phyloP scores from a whole-genome alignment of 2,329 filamentous ascomycete species.

The Sporothrix brunneoviolacea region DNA sequence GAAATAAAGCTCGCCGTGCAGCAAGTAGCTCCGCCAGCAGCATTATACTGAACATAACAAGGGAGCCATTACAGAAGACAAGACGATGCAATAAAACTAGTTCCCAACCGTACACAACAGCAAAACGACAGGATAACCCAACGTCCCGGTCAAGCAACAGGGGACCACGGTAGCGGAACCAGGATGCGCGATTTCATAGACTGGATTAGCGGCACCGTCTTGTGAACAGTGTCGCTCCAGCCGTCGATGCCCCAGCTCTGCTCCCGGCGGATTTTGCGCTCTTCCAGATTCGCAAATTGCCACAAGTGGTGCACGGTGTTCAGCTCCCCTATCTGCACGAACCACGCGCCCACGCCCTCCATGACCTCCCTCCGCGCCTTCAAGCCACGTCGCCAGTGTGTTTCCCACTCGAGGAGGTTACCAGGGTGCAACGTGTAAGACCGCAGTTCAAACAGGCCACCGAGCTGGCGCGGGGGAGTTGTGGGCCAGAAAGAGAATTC shows the following conservation, averaged over 20 bases:
- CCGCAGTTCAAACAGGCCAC: constrained; percentile 89
- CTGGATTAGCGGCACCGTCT: constrained; percentile 95
- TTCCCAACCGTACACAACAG: too few relatives aligned
- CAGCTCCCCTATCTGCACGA: constrained; percentile 93
- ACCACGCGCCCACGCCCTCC: constrained; percentile 98
- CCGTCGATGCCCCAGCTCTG: constrained; percentile 93
- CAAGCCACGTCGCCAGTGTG: constrained; percentile 89
- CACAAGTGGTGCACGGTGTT: constrained; percentile 98
- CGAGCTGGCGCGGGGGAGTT: constrained; percentile 78
- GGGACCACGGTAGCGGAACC: constrained; percentile 94
- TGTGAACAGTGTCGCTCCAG: constrained; percentile 96
- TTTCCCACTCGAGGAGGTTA: constrained; percentile 97
- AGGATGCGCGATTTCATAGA: constrained; percentile 91
- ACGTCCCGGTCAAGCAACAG: constrained; percentile 73
- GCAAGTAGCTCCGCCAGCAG: too few relatives aligned
- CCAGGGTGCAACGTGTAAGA: constrained; percentile 96
- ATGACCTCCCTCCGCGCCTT: constrained; percentile 91
- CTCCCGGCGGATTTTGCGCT: constrained; percentile 82
- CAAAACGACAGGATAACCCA: too few relatives aligned
- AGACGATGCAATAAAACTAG: too few relatives aligned
- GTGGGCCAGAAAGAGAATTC: constrained; percentile 99
- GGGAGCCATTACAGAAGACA: too few relatives aligned
- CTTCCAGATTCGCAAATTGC: constrained; percentile 96
- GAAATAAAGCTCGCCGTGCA: too few relatives aligned
- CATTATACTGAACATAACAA: too few relatives aligned